A percentile compares a stretch with the other conserved stretches of the same genome.
These are phyloP conservation scores for Metarhizium guizhouense DNA, from an alignment of 2,329 filamentous ascomycete genomes.

Conservation along the genomic window DNA sequence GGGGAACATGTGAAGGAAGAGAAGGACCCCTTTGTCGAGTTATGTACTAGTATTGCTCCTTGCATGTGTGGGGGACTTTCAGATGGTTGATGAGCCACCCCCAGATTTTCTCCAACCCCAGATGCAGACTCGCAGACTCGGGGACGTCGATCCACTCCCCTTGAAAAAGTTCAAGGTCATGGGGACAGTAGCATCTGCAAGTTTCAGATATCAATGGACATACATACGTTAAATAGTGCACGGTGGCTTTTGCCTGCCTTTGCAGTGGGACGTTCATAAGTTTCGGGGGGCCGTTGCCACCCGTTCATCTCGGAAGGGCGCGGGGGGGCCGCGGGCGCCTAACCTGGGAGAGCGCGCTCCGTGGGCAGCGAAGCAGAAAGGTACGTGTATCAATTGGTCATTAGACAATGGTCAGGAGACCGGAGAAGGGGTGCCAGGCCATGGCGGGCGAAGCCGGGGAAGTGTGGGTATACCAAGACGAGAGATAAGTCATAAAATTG, in stretches of 20 bases:
- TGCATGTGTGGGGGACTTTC: conserved; percentile 5
- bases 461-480: neutral
- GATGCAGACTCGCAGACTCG: neutral
- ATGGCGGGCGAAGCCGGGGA: conserved; percentile 1
- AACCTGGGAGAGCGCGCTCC: too few species aligned
- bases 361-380: too few species aligned
- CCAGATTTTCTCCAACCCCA: neutral
- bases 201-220: too few species aligned
- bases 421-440: neutral
- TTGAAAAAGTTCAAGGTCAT: too few species aligned
- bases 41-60: neutral
- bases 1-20: too few species aligned
- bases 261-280: neutral
- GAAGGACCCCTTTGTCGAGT: too few species aligned
- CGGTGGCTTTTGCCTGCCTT: neutral
- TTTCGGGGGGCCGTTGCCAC: too few species aligned
- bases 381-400: neutral
- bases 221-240: too few species aligned
- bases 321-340: too few species aligned
- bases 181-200: too few species aligned
- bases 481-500: too few species aligned
- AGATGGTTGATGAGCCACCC: conserved; percentile 1
- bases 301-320: too few species aligned
- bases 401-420: neutral
- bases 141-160: neutral